Percentiles rank a stretch among this genome's conserved stretches.
These are phyloP conservation scores for Leishmania braziliensis DNA, from an alignment of 208 protist genomes.

Conservation along the genomic window DNA sequence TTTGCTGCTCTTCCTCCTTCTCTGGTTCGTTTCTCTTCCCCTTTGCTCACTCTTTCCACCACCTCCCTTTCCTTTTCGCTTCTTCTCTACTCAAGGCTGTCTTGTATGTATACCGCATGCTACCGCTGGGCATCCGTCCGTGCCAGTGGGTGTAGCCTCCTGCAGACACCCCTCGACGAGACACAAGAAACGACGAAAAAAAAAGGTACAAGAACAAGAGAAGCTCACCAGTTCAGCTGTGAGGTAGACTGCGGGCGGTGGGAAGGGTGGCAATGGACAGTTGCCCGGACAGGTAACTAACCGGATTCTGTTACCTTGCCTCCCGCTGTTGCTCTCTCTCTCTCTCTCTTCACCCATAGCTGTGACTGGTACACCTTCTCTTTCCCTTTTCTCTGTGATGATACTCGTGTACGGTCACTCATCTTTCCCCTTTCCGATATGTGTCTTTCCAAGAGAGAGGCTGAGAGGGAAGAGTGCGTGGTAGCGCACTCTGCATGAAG, in stretches of 20 bases:
- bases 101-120: not conserved
- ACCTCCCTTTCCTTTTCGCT: not conserved
- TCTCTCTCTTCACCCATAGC: not conserved
- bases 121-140: not conserved
- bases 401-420: not conserved
- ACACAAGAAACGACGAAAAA: not conserved
- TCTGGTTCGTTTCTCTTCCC: not conserved
- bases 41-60: not conserved
- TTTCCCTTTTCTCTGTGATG: constrained; percentile 1
- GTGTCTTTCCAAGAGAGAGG: not conserved
- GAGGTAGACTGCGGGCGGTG: not conserved
- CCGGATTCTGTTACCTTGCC: constrained; percentile 15
- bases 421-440: not conserved
- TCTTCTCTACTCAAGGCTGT: not conserved
- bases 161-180: not conserved
- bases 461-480: not conserved
- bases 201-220: not conserved
- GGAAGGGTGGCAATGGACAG: not conserved
- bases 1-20: not conserved
- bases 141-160: not conserved
- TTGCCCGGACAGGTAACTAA: constrained; percentile 22
- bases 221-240: not conserved
- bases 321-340: not conserved
- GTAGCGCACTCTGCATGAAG: not conserved
- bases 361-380: not conserved